A percentile compares a stretch with the other conserved stretches of the same genome.
These are phyloP conservation scores for Vitis rupestris DNA, from an alignment of 164 flowering plant species.

Conservation along the genomic window DNA sequence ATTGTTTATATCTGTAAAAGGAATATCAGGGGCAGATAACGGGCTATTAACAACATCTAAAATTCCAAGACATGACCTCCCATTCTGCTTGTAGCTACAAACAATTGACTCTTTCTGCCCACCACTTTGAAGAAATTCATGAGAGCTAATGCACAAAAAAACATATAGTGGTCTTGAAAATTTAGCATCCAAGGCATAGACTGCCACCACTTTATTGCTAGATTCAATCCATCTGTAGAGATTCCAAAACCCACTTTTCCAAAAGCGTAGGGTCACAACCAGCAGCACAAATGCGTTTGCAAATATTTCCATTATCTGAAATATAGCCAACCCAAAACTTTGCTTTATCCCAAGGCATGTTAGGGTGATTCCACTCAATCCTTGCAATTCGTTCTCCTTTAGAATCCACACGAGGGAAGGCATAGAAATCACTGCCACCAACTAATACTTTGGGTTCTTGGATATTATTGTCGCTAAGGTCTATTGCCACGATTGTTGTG, in stretches of 20 bases:
- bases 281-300: slow-evolving; percentile 74
- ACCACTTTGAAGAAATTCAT: slow-evolving; percentile 55
- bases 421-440: slow-evolving; percentile 91
- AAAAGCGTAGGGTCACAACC: slow-evolving; percentile 63
- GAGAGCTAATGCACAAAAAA: slow-evolving; percentile 71
- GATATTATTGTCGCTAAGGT: slow-evolving; percentile 30
- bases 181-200: slow-evolving; percentile 81
- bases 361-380: slow-evolving; percentile 95
- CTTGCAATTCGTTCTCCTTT: slow-evolving; percentile 77
- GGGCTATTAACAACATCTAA: slow-evolving; percentile 49
- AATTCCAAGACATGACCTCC: slow-evolving; percentile 79
- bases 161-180: slow-evolving; percentile 86
- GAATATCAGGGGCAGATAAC: slow-evolving; percentile 56
- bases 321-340: slow-evolving; percentile 94
- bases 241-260: slow-evolving; percentile 92
- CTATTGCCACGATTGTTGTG: slow-evolving; percentile 61
- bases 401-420: slow-evolving; percentile 83
- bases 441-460: slow-evolving; percentile 77
- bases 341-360: slow-evolving; percentile 98
- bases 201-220: slow-evolving; percentile 49
- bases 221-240: slow-evolving; percentile 85
- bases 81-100: slow-evolving; percentile 91
- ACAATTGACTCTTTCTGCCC: slow-evolving; percentile 49
- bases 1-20: slow-evolving; percentile 77
- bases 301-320: slow-evolving; percentile 67